Base-by-base conservation (phyloP, 768 basidiomycete genomes). In the Pholiota microspora region DNA sequence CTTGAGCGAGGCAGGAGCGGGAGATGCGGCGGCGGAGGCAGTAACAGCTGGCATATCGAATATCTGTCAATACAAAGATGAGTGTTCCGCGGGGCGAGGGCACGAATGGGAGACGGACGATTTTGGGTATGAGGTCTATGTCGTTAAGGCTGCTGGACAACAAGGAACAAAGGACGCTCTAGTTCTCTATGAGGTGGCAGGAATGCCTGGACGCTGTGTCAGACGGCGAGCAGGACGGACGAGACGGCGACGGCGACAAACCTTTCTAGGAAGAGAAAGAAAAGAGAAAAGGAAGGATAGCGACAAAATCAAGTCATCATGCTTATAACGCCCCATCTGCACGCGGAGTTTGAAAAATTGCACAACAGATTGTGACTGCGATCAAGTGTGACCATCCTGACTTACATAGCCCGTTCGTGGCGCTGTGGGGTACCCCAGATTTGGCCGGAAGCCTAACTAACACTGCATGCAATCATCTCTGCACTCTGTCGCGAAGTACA, bases 31-130 rank as follows among this genome's bases (percentile, higher is more conserved):
- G 68, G 83, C 69, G 64, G 83, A 73, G 64, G 90, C 83, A 58
- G 85, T 86, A 72, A 83, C 82, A 75, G 89, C 85, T 60, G 90
- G 88, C 90, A 93, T 93, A 73, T 85, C 77, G 76, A 72, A 68
- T 64, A 74, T 82, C 82, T 86, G 58, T n/a, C n/a, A n/a, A 7
- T 35, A 48, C 46, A 54, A 52, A 57, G 49, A 59, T 53, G 18
- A 55, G 25, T 15, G 51, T 47, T 31, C 29, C 29, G 18, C 7
- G 31, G 18, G 23, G 25, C 7, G 3, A 42, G 16, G 6, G 9
- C 18, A 42, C 18, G 13, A 45, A 55, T n/a, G 29, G 31, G 45
- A 25, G 13, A 18, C 72, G 49, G 53, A 83, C 84, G 73, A 79
- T 74, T 65, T 60, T 63, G 58, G 21, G 38, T 28, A 61, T 66